Evolutionary conservation across 169 alveolate species (phyloP), one percentile per base, ranked within the genome.

Genomic region (Eimeria acervulina): DNA sequence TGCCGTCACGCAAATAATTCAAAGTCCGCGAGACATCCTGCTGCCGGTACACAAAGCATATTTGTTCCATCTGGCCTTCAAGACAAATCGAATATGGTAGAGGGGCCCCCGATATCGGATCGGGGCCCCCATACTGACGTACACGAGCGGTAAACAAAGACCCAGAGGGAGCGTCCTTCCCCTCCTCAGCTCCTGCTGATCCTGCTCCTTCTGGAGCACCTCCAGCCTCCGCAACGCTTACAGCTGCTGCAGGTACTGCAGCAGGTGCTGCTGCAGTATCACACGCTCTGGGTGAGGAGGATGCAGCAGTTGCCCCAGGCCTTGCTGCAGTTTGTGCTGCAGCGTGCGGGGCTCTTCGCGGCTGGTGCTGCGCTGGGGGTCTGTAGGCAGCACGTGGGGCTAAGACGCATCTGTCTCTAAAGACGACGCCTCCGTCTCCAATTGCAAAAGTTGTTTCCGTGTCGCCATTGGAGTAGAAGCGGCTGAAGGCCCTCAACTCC

Each of bases 1-100:
- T 98, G 55, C 98, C 99, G 85, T 98, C 99, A 44, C 97, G 97
- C 38, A 98, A 92, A 87, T 98, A 98, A 38, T 97, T 98, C 96
- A 97, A 92, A 90, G 97, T 96, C 89, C 97, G 90, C 52, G 95
- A 91, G 61, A 97, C 95, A 90, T 98, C 99, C 91, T 97, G 97
- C 95, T 97, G 98, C 95, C 96, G 96, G 89, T 97, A 97, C 70
- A 98, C 94, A 66, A 80, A 93, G 72, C 96, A 93, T 33, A 80
- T 51, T 68, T 83, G 93, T 51, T 80, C 74, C 84, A 93, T 36
- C 55, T 76, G 92, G 76, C 96, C 96, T 42, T 80, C 92, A 26
- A 93, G 40, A 59, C 93, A 76, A 7, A 93, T 66, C 21, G 96
- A 76, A 55, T 93, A 93, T 4, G 96, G 96, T n/a, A 42, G 36